Percentiles rank a stretch among this genome's conserved stretches.
Conservation (phyloP, 73 alveolate species). For the Durusdinium trenchii region DNA sequence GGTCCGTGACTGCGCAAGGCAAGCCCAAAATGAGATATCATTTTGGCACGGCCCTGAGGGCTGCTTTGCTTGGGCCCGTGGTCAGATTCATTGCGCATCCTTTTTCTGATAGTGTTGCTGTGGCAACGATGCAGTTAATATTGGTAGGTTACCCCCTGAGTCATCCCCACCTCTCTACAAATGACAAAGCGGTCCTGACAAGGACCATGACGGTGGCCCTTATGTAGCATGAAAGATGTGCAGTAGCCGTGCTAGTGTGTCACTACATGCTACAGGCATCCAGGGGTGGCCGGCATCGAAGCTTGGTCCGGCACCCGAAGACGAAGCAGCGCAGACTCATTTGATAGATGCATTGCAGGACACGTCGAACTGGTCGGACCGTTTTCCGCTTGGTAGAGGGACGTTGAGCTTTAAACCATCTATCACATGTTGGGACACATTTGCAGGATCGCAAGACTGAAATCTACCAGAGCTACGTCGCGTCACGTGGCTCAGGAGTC, state of each 20-base stretch:
- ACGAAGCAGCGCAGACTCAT: not conserved
- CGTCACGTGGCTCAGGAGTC: not conserved
- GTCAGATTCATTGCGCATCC: no score
- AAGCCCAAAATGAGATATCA: slow-evolving; percentile 80
- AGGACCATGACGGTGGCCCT: no score
- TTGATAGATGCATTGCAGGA: slow-evolving; percentile 79
- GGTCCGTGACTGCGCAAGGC: not conserved
- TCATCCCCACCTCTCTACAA: no score
- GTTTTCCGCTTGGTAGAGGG: no score
- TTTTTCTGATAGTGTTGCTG: no score
- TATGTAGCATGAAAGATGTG: no score
- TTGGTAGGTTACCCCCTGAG: no score
- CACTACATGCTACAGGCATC: not conserved
- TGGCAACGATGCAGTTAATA: no score
- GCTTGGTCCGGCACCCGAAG: slow-evolving; percentile 52
- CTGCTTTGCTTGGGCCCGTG: not conserved
- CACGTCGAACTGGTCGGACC: not conserved
- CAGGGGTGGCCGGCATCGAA: slow-evolving; percentile 72
- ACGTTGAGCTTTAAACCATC: no score
- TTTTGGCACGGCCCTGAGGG: slow-evolving; percentile 2
- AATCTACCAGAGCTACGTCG: slow-evolving; percentile 70
- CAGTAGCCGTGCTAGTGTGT: no score
- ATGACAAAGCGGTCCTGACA: no score
- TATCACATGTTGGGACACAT: not conserved
- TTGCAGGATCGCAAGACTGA: slow-evolving; percentile 88